Evolutionary conservation across 331 rosid genomes (phyloP).

Genomic region (Rhamnella rubrinervis): DNA sequence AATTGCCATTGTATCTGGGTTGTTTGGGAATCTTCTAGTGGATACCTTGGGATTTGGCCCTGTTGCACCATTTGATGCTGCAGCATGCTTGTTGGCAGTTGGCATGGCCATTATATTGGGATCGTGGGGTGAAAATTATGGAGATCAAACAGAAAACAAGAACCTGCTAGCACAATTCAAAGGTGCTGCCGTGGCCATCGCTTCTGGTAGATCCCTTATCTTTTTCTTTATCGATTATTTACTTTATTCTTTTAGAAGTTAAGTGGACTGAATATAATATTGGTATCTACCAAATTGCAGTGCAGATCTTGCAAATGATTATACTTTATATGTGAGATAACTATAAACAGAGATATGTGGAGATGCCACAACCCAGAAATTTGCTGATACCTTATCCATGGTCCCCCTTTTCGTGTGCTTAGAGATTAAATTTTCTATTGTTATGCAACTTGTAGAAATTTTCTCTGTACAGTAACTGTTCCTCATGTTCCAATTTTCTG

Average conservation of each 20-base stretch:
- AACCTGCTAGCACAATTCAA: constrained; percentile 32
- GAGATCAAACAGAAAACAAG: constrained; percentile 39
- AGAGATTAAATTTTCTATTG: too few species aligned
- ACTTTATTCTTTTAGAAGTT: not conserved
- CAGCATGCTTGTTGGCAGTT: constrained; percentile 39
- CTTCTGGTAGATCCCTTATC: constrained; percentile 25
- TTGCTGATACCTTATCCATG: too few species aligned
- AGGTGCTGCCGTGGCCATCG: constrained; percentile 34
- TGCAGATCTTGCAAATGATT: too few species aligned
- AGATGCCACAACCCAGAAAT: too few species aligned
- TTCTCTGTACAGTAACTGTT: not conserved
- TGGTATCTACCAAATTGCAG: too few species aligned
- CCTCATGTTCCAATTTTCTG: not conserved
- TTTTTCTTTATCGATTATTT: not conserved
- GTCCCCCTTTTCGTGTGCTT: too few species aligned
- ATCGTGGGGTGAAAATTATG: constrained; percentile 39
- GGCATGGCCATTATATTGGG: constrained; percentile 36
- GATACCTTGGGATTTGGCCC: constrained; percentile 34
- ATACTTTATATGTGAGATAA: too few species aligned
- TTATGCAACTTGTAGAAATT: not conserved
- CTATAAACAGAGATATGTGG: too few species aligned
- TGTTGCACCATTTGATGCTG: constrained; percentile 42
- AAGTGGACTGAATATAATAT: not conserved
- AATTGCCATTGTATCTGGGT: constrained; percentile 35
- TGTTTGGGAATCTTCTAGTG: constrained; percentile 38